phyloP scores from a whole-genome alignment of 2,329 filamentous ascomycete genomes.

The Aspergillus sp. region DNA sequence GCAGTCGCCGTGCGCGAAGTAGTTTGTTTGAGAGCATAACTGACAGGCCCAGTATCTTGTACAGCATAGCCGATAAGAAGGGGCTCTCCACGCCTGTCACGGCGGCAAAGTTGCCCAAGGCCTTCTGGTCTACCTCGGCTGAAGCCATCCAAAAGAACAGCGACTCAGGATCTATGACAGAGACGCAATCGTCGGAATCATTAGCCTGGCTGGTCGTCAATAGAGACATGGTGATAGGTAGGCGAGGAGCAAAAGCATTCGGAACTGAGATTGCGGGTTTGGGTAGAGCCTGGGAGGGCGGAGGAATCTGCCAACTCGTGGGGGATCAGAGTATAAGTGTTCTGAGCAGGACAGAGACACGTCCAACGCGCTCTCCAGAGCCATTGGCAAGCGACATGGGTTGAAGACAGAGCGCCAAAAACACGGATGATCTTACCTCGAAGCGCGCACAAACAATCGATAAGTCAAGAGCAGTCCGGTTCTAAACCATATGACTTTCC shows the following conservation, averaged over 20 bases:
- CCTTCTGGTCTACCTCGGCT: slow-evolving; percentile 96
- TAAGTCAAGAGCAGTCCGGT: slow-evolving; percentile 16
- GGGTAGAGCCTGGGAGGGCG: background rate
- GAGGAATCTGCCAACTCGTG: background rate
- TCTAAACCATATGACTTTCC: slow-evolving; percentile 26
- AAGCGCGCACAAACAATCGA: slow-evolving; percentile 27
- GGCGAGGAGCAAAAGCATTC: background rate
- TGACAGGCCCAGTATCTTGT: slow-evolving; percentile 87
- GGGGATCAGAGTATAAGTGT: background rate
- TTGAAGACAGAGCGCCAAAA: slow-evolving; percentile 10
- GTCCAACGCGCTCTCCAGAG: background rate
- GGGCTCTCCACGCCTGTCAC: slow-evolving; percentile 75
- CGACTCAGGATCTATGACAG: slow-evolving; percentile 28
- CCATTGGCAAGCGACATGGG: background rate
- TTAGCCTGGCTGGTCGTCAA: slow-evolving; percentile 29
- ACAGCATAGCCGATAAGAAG: slow-evolving; percentile 72
- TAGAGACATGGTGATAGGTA: background rate
- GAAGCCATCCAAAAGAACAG: slow-evolving; percentile 73
- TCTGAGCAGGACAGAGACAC: background rate
- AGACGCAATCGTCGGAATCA: slow-evolving; percentile 25
- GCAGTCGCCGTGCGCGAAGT: slow-evolving; percentile 76
- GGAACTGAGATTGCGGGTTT: background rate
- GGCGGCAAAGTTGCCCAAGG: slow-evolving; percentile 83
- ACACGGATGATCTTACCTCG: slow-evolving; percentile 27
- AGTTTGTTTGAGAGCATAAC: slow-evolving; percentile 84